Conservation (phyloP, 495 filamentous ascomycete genomes). For the Tuber umbilicatum region DNA sequence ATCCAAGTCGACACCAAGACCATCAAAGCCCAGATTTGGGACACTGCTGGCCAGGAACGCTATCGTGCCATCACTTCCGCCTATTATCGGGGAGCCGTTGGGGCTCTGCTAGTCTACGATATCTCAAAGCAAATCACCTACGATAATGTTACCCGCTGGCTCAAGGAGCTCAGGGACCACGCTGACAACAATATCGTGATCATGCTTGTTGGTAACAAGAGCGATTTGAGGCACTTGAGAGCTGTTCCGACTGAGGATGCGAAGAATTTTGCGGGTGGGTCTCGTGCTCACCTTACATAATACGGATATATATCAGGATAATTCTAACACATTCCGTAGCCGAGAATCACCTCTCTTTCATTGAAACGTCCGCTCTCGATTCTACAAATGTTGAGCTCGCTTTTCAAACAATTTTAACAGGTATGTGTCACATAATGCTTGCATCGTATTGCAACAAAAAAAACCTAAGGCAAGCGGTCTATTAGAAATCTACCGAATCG, state of each 20-base stretch:
- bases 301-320: background rate
- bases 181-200: constrained; percentile 99
- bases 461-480: background rate
- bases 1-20: constrained; percentile 99
- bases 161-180: constrained; percentile 97
- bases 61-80: constrained; percentile 98
- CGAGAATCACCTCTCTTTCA: constrained; percentile 94
- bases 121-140: constrained; percentile 99
- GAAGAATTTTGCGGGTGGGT: constrained; percentile 89
- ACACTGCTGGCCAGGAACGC: constrained; percentile 97
- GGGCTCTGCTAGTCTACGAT: constrained; percentile 96
- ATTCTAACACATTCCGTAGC: constrained; percentile 47
- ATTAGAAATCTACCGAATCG: constrained; percentile 97
- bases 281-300: background rate
- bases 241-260: constrained; percentile 98
- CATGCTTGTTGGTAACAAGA: constrained; percentile 99
- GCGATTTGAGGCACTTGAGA: constrained; percentile 95
- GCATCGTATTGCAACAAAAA: background rate
- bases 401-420: constrained; percentile 98
- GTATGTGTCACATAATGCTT: constrained; percentile 49
- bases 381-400: constrained; percentile 99
- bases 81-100: constrained; percentile 96
- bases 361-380: constrained; percentile 97
- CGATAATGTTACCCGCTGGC: constrained; percentile 97
- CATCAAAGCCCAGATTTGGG: constrained; percentile 99